These are phyloP conservation scores for Arxiozyma slooffiae DNA, from an alignment of 1,139 yeast species.

Conservation along the genomic window DNA sequence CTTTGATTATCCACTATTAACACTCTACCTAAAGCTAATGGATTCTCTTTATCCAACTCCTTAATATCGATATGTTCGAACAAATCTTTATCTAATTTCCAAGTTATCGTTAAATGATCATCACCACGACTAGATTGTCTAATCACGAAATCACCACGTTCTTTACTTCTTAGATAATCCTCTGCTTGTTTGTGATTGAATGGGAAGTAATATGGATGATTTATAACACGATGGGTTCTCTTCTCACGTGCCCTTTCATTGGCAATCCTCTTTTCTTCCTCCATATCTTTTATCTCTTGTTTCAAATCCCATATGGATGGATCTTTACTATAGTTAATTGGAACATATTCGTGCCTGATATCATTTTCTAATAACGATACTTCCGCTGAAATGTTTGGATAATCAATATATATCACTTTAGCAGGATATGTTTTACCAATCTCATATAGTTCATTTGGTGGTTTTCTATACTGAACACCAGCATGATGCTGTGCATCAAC, in stretches of 20 bases:
- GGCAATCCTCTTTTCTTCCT: slow-evolving; percentile 45
- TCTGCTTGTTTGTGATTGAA: slow-evolving; percentile 86
- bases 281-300: slow-evolving; percentile 62
- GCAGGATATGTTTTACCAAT: slow-evolving; percentile 83
- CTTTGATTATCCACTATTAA: slow-evolving; percentile 57
- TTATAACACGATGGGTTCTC: slow-evolving; percentile 63
- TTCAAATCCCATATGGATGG: slow-evolving; percentile 72
- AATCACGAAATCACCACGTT: slow-evolving; percentile 86
- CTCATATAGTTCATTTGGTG: slow-evolving; percentile 40
- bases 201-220: slow-evolving; percentile 84
- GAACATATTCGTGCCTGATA: slow-evolving; percentile 47
- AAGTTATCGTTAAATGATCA: slow-evolving; percentile 82
- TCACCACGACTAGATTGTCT: slow-evolving; percentile 90
- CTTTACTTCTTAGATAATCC: slow-evolving; percentile 78
- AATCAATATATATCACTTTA: slow-evolving; percentile 59
- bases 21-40: slow-evolving; percentile 51
- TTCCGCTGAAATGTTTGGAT: slow-evolving; percentile 62
- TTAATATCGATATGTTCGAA: slow-evolving; percentile 86
- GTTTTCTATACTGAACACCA: slow-evolving; percentile 41
- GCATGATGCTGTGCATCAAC: slow-evolving; percentile 56
- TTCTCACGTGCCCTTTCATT: slow-evolving; percentile 43
- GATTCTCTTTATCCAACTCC: slow-evolving; percentile 59
- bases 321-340: slow-evolving; percentile 43
- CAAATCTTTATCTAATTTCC: slow-evolving; percentile 88
- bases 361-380: slow-evolving; percentile 63